Evolutionary conservation across 805 yeast genomes (phyloP).

Genomic region (Ogataea parapolymorpha): DNA sequence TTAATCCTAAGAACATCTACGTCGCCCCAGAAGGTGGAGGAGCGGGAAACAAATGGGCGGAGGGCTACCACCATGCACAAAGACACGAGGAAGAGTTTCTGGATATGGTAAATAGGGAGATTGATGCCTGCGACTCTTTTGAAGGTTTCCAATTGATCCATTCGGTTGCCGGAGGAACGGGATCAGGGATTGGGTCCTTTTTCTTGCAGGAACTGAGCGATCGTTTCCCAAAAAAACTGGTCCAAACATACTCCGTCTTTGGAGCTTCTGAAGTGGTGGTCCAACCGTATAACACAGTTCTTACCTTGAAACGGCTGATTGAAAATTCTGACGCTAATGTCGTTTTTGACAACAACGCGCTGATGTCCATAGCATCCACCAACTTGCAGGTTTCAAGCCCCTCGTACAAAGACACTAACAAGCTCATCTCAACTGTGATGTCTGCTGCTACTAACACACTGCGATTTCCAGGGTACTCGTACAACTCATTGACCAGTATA

Average conservation of each 20-base stretch:
- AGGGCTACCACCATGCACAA: constrained; percentile 77
- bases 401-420: constrained; percentile 77
- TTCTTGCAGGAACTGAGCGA: constrained; percentile 77
- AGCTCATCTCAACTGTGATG: constrained; percentile 78
- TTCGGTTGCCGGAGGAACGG: constrained; percentile 98
- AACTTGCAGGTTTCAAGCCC: constrained; percentile 56
- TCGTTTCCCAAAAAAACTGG: constrained; percentile 74
- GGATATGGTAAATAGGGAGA: constrained; percentile 83
- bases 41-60: constrained; percentile 96
- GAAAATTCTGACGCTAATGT: constrained; percentile 83
- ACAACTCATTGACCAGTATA: constrained; percentile 78
- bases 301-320: constrained; percentile 76
- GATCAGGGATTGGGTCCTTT: constrained; percentile 90
- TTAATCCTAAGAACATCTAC: constrained; percentile 80
- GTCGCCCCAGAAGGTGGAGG: constrained; percentile 81
- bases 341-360: constrained; percentile 89
- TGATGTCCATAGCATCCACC: constrained; percentile 66
- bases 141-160: constrained; percentile 91
- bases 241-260: constrained; percentile 84
- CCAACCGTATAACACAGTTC: constrained; percentile 89
- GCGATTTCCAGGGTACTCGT: constrained; percentile 89
- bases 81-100: constrained; percentile 66
- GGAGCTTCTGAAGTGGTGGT: constrained; percentile 95
- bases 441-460: constrained; percentile 83
- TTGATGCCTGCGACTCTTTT: constrained; percentile 84